Percentiles rank a stretch among this genome's conserved stretches.
phyloP scores from a whole-genome alignment of 441 rosid genomes.

The Gossypium davidsonii region DNA sequence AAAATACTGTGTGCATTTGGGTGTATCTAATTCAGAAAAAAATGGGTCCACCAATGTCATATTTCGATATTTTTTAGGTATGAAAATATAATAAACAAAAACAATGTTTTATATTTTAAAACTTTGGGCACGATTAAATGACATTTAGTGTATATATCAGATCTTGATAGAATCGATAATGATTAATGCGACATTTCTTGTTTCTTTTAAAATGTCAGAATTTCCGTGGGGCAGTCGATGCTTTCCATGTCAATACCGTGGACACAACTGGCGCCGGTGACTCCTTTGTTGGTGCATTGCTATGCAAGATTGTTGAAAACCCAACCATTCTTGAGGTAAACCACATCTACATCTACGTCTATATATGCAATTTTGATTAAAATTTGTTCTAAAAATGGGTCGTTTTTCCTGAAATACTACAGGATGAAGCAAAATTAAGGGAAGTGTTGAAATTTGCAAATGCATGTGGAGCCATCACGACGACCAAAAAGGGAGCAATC shows the following conservation, averaged over 20 bases:
- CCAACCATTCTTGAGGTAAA: constrained; percentile 57
- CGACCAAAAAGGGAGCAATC: not conserved
- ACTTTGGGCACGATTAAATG: no score
- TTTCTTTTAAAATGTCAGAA: constrained; percentile 28
- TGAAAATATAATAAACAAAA: no score
- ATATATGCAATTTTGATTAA: no score
- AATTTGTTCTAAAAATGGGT: not conserved
- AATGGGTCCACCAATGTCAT: not conserved
- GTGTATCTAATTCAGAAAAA: not conserved
- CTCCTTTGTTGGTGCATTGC: constrained; percentile 81
- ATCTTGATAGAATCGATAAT: no score
- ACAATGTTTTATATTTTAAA: no score
- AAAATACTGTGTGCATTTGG: not conserved
- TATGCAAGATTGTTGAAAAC: constrained; percentile 69
- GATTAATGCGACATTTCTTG: no score
- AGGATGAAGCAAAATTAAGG: constrained; percentile 70
- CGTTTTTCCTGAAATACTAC: not conserved
- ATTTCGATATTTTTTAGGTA: not conserved
- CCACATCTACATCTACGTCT: not conserved
- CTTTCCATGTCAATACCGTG: constrained; percentile 64
- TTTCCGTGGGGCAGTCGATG: constrained; percentile 73
- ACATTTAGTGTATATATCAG: no score
- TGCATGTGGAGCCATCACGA: not conserved
- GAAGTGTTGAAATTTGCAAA: constrained; percentile 18
- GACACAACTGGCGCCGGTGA: constrained; percentile 99